A percentile compares a stretch with the other conserved stretches of the same genome.
Evolutionary conservation across 177 flowering plant genomes (phyloP).

Genomic region (Vitis hybrid): DNA sequence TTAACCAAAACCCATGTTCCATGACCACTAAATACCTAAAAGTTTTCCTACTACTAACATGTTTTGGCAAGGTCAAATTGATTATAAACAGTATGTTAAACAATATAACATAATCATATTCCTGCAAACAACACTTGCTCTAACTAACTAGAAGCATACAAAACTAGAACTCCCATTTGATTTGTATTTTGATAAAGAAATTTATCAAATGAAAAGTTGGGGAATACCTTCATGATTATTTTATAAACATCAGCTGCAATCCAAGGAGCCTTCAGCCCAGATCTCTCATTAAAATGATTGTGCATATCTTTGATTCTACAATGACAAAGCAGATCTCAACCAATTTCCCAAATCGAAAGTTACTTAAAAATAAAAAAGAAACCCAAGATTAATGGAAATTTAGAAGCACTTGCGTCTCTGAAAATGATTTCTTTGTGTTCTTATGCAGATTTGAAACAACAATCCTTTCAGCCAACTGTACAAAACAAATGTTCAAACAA

Average conservation of each 20-base stretch:
- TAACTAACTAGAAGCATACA: too few species aligned
- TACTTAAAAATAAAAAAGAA: neutral
- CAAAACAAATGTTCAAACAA: too few species aligned
- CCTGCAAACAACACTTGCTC: too few species aligned
- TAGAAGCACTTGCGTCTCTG: conserved; percentile 72
- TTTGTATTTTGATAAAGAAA: too few species aligned
- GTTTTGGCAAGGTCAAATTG: too few species aligned
- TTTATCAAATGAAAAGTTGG: too few species aligned
- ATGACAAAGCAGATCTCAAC: neutral
- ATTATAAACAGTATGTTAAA: too few species aligned
- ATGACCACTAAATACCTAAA: too few species aligned
- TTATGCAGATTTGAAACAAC: conserved; percentile 95
- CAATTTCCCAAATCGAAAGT: neutral
- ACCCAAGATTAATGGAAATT: neutral
- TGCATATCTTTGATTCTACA: conserved; percentile 86
- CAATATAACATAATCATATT: too few species aligned
- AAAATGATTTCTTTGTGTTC: conserved; percentile 88
- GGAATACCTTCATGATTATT: conserved; percentile 80
- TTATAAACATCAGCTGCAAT: conserved; percentile 95
- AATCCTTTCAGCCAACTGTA: conserved; percentile 90
- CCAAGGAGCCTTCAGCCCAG: conserved; percentile 79
- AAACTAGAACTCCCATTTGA: too few species aligned
- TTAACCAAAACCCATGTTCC: too few species aligned
- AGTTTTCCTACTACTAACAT: too few species aligned
- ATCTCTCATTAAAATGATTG: conserved; percentile 60